Evolutionary conservation across 2,329 filamentous ascomycete species (phyloP).

Genomic region (Biscogniauxia marginata): DNA sequence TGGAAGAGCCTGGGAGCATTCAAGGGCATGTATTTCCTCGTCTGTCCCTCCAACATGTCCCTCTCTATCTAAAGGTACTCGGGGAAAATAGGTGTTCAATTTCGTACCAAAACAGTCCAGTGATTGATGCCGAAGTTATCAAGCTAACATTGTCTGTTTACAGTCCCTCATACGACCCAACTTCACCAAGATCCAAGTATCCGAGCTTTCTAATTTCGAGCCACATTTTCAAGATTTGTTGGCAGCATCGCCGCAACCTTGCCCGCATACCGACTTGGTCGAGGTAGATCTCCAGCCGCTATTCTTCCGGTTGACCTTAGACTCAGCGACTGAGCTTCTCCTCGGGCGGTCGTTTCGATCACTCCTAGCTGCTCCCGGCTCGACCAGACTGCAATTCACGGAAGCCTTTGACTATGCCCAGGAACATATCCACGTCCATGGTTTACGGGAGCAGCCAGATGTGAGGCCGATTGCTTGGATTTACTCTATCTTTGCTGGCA

Average conservation of each 20-base stretch:
- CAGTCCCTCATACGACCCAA: conserved; percentile 2
- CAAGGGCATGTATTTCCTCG: conserved; percentile 1
- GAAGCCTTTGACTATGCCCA: conserved; percentile 9
- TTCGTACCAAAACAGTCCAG: too few relatives aligned
- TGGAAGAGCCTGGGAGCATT: conserved; percentile 3
- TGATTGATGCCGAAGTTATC: not conserved
- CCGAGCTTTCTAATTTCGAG: conserved; percentile 1
- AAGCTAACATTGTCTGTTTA: not conserved
- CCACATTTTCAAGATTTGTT: conserved; percentile 7
- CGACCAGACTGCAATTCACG: not conserved
- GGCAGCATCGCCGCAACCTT: conserved; percentile 1
- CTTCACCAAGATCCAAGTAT: conserved; percentile 1
- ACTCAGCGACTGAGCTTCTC: conserved; percentile 5
- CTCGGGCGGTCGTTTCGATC: conserved; percentile 3
- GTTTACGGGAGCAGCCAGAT: not conserved
- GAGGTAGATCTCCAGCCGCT: conserved; percentile 9
- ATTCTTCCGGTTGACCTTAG: conserved; percentile 6
- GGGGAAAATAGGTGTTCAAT: not conserved
- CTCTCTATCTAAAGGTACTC: not conserved
- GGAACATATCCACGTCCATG: not conserved
- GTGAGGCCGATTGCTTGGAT: not conserved
- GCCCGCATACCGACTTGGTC: not conserved
- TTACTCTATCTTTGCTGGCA: not conserved
- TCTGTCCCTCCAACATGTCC: not conserved
- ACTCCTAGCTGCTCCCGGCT: not conserved